Percentiles rank a stretch among this genome's conserved stretches.
Evolutionary conservation across 2,329 filamentous ascomycete genomes (phyloP).

Genomic region (Epichloe coenophiala): DNA sequence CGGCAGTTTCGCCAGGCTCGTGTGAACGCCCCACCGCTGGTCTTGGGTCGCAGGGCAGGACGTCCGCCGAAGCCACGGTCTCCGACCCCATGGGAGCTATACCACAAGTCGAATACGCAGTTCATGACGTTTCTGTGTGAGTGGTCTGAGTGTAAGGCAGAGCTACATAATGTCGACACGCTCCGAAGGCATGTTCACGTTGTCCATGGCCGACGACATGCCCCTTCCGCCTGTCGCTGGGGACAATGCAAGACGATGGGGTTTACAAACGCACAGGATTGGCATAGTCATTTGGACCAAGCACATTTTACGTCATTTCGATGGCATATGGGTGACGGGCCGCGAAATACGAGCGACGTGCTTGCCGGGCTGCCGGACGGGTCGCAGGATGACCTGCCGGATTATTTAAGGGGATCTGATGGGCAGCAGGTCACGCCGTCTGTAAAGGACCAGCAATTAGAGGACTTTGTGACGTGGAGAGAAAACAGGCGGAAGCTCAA

Average conservation of each 20-base stretch:
- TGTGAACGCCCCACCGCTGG: slow-evolving; percentile 12
- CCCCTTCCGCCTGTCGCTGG: slow-evolving; percentile 17
- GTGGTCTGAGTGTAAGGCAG: slow-evolving; percentile 44
- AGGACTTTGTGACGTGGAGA: slow-evolving; percentile 31
- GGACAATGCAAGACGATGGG: slow-evolving; percentile 14
- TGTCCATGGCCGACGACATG: slow-evolving; percentile 27
- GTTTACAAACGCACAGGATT: slow-evolving; percentile 13
- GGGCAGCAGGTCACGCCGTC: slow-evolving; percentile 47
- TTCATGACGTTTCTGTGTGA: slow-evolving; percentile 45
- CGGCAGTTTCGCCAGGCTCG: slow-evolving; percentile 11
- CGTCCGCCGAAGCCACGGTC: slow-evolving; percentile 27
- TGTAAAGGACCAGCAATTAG: slow-evolving; percentile 35
- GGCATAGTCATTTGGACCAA: slow-evolving; percentile 38
- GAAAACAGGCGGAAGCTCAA: slow-evolving; percentile 31
- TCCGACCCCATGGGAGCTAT: slow-evolving; percentile 27
- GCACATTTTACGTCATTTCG: slow-evolving; percentile 37
- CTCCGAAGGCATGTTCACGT: slow-evolving; percentile 37
- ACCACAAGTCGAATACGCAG: slow-evolving; percentile 25
- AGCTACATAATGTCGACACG: slow-evolving; percentile 49
- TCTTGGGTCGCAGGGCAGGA: slow-evolving; percentile 25
- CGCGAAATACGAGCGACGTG: slow-evolving; percentile 24
- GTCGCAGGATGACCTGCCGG: slow-evolving; percentile 24
- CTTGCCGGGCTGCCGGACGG: slow-evolving; percentile 9
- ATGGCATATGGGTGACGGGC: slow-evolving; percentile 49
- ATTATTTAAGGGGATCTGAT: slow-evolving; percentile 36